phyloP scores from a whole-genome alignment of 495 filamentous ascomycete genomes.

The Trichocladium antarcticum region DNA sequence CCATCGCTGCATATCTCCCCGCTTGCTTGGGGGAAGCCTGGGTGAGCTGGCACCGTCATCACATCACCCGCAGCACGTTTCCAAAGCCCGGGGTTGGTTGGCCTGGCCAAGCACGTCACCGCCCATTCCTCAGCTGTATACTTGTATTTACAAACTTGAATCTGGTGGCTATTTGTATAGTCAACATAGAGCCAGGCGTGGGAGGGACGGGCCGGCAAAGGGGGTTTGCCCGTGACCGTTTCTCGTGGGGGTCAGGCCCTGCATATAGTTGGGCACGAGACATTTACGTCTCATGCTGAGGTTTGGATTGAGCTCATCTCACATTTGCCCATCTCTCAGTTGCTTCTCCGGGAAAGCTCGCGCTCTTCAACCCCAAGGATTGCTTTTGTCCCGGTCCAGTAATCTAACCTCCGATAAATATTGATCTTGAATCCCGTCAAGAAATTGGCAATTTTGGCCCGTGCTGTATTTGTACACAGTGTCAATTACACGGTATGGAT shows the following conservation, averaged over 20 bases:
- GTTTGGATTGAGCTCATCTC: too few relatives aligned
- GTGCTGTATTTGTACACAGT: not conserved
- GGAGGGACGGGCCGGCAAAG: not conserved
- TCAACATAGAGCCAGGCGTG: too few relatives aligned
- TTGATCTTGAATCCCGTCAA: not conserved
- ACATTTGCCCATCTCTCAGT: too few relatives aligned
- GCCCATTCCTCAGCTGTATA: too few relatives aligned
- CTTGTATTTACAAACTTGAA: too few relatives aligned
- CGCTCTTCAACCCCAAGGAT: too few relatives aligned
- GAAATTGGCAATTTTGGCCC: not conserved
- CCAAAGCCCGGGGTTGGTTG: not conserved
- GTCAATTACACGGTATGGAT: not conserved
- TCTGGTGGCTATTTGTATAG: too few relatives aligned
- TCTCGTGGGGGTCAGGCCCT: constrained; percentile 1
- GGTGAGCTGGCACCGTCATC: not conserved
- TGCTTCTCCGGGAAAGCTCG: not conserved
- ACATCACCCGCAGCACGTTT: not conserved
- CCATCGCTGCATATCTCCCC: not conserved
- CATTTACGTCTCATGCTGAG: too few relatives aligned
- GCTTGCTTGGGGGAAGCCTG: not conserved
- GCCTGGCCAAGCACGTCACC: too few relatives aligned
- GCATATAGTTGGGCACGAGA: too few relatives aligned
- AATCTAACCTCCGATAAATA: too few relatives aligned
- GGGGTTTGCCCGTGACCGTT: not conserved
- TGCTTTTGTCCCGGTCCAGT: too few relatives aligned